Evolutionary conservation across 768 basidiomycete genomes (phyloP), one percentile per base, ranked within the genome.

Genomic region (Imleria badia): DNA sequence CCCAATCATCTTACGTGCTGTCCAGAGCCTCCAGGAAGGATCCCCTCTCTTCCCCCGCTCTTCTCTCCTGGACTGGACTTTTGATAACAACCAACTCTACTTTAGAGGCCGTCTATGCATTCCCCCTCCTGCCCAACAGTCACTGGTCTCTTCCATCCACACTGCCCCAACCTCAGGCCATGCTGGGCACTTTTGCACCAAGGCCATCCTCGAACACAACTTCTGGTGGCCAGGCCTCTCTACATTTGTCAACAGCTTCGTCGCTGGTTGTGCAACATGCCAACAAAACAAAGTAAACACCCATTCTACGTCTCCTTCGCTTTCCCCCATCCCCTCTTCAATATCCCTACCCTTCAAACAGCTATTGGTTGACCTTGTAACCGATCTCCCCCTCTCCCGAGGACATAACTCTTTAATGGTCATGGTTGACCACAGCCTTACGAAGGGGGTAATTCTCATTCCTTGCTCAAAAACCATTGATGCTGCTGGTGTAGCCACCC

Each of bases 1-100:
- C 26, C 41, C 23, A 12, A 23, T 42, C 5, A 14, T 42, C 7
- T 14, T 42, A 6, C 1, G 8, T 1, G 23, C 41, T 15, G 1
- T 42, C 2, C 4, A 23, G 17, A 0, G 0, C 1, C 6, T 42
- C 3, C 5, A 15, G 2, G 8, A 26, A 1, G 10, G n/a, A 5
- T n/a, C 36, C 7, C 36, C 36, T 15, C n/a, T 41, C 1, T 22
- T 41, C 13, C 22, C 22, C 17, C 5, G 8, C 15, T 42, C 41
- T 4, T 8, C 14, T 1, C 14, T 42, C 4, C 1, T 2, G 1
- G 8, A 42, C 23, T 42, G 41, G 41, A 26, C 26, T 6, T 26
- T 26, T 26, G 26, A 26, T 3, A 26, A 3, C 26, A 14, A 14
- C 23, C 11, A 12, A 1, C 41, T 42, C 0, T 43, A 13, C 9